Evolutionary conservation across 768 basidiomycete species (phyloP), one percentile per base, ranked within the genome.

Genomic region (Hydnomerulius pinastri): DNA sequence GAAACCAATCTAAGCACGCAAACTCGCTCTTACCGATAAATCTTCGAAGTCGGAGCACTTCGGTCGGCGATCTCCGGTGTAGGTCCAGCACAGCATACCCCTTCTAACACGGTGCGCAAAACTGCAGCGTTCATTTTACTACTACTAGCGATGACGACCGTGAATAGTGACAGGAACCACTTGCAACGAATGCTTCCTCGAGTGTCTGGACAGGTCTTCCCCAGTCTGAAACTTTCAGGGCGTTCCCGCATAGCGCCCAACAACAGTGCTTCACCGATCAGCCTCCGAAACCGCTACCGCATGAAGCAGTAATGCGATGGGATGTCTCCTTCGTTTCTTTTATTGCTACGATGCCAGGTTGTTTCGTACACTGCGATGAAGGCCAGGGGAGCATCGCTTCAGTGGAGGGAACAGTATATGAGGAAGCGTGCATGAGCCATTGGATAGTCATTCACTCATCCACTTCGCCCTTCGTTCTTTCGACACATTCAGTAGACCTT

Each of bases 381-480:
- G 20, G 7, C 23, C 21, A 21, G n/a, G 12, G 25, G 44, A 2
- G 44, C 32, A 32, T 24, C 6, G 35, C 35, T 35, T 46, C 21
- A 11, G 20, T 18, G 29, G 35, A 33, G n/a, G 32, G n/a, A 4
- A 32, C 23, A 18, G 39, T 52, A 52, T 52, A 52, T 52, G 20
- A 52, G 10, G 48, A 8, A 32, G 3, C 9, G 3, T 24, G 8
- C 17, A 12, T 18, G 18, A 15, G 18, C 44, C 44, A 25, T 25
- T 46, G 32, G 21, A 30, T 21, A 28, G 20, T 15, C 18, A 21
- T 25, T 42, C 39, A 25, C 20, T 24, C 29, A 36, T 27, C 28
- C 17, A 20, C 6, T 10, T 33, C 29, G 13, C 13, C 35, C 17
- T 7, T 33, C 30, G 8, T 15, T 23, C 23, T 23, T 23, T 23